Evolutionary conservation across 2,329 filamentous ascomycete species (phyloP).

Genomic region (Didymella keratinophila): DNA sequence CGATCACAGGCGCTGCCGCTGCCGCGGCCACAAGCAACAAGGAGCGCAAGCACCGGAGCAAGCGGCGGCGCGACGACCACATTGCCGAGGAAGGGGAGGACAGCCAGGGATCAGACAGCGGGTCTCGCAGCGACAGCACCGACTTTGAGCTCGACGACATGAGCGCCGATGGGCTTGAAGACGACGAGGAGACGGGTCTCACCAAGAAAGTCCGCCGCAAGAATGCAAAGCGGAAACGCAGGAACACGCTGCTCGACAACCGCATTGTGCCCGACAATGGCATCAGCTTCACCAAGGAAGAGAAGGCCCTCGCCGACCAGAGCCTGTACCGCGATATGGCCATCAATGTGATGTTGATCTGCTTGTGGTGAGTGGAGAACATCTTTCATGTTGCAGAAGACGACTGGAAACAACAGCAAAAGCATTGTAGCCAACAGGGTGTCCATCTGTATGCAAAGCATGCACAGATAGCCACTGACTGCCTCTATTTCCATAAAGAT

Average conservation of each 20-base stretch:
- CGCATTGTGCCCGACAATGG: conserved; percentile 61
- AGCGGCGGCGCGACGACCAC: conserved; percentile 40
- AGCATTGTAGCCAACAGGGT: too few relatives aligned
- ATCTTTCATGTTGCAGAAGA: background rate
- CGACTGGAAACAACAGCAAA: too few relatives aligned
- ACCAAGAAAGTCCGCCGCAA: conserved; percentile 75
- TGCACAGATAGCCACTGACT: too few relatives aligned
- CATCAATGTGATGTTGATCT: conserved; percentile 82
- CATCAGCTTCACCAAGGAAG: conserved; percentile 68
- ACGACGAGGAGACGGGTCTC: conserved; percentile 90
- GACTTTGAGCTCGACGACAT: conserved; percentile 67
- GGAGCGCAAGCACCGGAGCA: conserved; percentile 35
- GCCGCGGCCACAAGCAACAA: conserved; percentile 33
- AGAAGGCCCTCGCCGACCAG: conserved; percentile 78
- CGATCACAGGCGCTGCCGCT: conserved; percentile 40
- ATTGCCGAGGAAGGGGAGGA: conserved; percentile 48
- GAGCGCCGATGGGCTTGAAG: conserved; percentile 74
- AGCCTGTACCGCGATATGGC: conserved; percentile 73
- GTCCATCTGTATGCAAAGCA: too few relatives aligned
- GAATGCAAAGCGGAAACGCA: conserved; percentile 70
- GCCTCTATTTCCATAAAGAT: too few relatives aligned
- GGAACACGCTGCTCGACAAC: conserved; percentile 76
- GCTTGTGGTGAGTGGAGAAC: conserved; percentile 69
- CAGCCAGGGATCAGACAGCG: conserved; percentile 41
- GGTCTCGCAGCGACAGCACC: conserved; percentile 49